These are phyloP conservation scores for Harringtonia lauricola DNA, from an alignment of 2,329 filamentous ascomycete genomes.

Conservation along the genomic window DNA sequence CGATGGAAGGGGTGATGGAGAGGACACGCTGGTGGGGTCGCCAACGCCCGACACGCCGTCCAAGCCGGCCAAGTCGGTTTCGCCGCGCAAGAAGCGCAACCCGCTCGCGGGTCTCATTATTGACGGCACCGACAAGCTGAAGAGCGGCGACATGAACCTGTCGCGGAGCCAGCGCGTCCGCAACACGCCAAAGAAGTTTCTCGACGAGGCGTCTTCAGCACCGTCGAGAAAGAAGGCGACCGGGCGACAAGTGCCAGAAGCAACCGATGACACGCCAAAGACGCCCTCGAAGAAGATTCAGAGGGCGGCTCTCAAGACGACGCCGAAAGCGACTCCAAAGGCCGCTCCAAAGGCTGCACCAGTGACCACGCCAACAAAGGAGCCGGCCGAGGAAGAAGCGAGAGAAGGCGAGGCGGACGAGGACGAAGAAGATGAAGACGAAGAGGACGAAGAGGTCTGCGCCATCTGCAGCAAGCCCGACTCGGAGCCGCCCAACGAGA, in stretches of 20 bases:
- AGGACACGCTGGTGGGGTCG: slow-evolving; percentile 9
- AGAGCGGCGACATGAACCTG: slow-evolving; percentile 43
- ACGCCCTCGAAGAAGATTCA: slow-evolving; percentile 1
- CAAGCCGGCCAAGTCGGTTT: slow-evolving; percentile 2
- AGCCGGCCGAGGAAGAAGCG: neutral
- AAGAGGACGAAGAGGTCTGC: slow-evolving; percentile 44
- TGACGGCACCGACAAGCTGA: slow-evolving; percentile 23
- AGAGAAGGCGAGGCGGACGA: slow-evolving; percentile 15
- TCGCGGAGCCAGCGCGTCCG: slow-evolving; percentile 25
- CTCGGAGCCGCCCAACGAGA: slow-evolving; percentile 47
- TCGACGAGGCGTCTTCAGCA: neutral
- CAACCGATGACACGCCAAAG: slow-evolving; percentile 10
- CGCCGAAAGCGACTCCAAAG: neutral
- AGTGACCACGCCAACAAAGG: neutral
- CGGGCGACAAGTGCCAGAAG: neutral
- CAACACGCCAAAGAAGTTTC: slow-evolving; percentile 7
- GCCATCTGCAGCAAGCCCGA: slow-evolving; percentile 45
- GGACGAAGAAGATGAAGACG: slow-evolving; percentile 19
- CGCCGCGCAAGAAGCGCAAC: slow-evolving; percentile 7
- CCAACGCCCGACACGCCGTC: slow-evolving; percentile 7
- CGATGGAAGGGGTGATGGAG: neutral
- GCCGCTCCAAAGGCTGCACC: neutral
- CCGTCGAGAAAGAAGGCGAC: neutral
- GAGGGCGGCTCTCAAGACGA: too few relatives aligned
- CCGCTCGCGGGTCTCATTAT: slow-evolving; percentile 7